These are phyloP conservation scores for Aspergillus ustus DNA, from an alignment of 2,329 filamentous ascomycete species.

Conservation along the genomic window DNA sequence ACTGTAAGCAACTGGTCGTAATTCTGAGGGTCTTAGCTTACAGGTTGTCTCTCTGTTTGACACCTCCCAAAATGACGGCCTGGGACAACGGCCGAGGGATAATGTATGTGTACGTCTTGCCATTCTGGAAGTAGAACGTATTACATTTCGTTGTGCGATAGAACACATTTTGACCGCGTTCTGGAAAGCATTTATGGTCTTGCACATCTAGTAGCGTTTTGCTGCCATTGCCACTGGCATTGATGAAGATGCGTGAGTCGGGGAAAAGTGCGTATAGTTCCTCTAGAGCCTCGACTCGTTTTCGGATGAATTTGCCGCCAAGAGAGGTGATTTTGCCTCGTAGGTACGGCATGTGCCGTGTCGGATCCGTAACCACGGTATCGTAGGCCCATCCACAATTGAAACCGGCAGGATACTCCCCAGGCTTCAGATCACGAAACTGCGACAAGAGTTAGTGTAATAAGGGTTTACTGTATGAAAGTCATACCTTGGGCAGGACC, in stretches of 20 bases:
- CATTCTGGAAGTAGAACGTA: slow-evolving; percentile 42
- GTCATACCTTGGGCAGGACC: slow-evolving; percentile 39
- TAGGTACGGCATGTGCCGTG: slow-evolving; percentile 43
- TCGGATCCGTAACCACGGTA: slow-evolving; percentile 44
- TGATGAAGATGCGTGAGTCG: slow-evolving; percentile 42
- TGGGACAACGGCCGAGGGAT: slow-evolving; percentile 41
- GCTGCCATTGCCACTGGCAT: slow-evolving; percentile 45
- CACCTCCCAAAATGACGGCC: slow-evolving; percentile 41
- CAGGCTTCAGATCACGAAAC: slow-evolving; percentile 38
- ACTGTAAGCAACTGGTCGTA: not conserved
- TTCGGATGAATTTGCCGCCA: slow-evolving; percentile 41
- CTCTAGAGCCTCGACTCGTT: slow-evolving; percentile 37
- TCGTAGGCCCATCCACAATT: slow-evolving; percentile 42
- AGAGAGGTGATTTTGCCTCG: slow-evolving; percentile 33
- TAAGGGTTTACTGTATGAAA: not conserved
- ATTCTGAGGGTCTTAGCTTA: slow-evolving; percentile 19
- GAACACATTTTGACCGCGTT: slow-evolving; percentile 46
- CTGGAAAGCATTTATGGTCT: slow-evolving; percentile 41
- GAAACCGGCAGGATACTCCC: slow-evolving; percentile 41
- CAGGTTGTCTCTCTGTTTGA: slow-evolving; percentile 40
- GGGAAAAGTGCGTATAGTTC: slow-evolving; percentile 43
- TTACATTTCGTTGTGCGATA: slow-evolving; percentile 35
- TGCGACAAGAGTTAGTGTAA: slow-evolving; percentile 19
- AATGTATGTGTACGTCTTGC: slow-evolving; percentile 45
- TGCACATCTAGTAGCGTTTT: slow-evolving; percentile 39